Evolutionary conservation across 2,329 filamentous ascomycete genomes (phyloP), one percentile per base, ranked within the genome.

Genomic region (Fusarium sp.): DNA sequence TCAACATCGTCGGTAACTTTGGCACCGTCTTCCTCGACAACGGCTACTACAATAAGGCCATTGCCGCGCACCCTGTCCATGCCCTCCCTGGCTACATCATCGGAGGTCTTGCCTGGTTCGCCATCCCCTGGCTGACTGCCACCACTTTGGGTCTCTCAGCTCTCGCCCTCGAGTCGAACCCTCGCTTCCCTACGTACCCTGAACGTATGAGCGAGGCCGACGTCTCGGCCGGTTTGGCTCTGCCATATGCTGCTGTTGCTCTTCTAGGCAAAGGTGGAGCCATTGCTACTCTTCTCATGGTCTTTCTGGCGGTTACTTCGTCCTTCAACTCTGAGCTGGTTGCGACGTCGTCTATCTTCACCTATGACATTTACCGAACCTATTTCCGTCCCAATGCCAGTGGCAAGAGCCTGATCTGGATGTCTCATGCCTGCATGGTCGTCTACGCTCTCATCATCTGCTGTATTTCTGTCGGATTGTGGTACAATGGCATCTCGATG

Each of bases 1-100:
- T 96, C 84, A 97, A 97, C 83, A 92, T 84, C 29, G 92, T 95
- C 56, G 93, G 93, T 57, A 95, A 95, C 83, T 96, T 95, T 71
- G 92, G 88, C 67, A 95, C 93, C 3, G 93, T 96, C 6, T 96
- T 96, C 85, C 87, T 94, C 54, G 94, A 96, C 80, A 95, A 95
- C 75, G 92, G 93, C n/a, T 97, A 96, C 86, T 97, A 94, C 84
- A 96, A 97, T 87, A 97, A 97, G 83, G 94, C 94, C n/a, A 97
- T 97, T 78, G 94, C 95, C 18, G 94, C 95, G 0, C 92, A 91
- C 34, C 94, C 94, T 4, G 92, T 96, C 1, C 92, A 96, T 74
- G 95, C 94, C 2, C 89, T 98, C 6, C 94, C 94, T 0, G 95
- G 94, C n/a, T 97, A 98, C 79, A 92, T 97, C 62, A 89, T 95